phyloP scores from a whole-genome alignment of 495 filamentous ascomycete genomes.

The Glarea lozoyensis region DNA sequence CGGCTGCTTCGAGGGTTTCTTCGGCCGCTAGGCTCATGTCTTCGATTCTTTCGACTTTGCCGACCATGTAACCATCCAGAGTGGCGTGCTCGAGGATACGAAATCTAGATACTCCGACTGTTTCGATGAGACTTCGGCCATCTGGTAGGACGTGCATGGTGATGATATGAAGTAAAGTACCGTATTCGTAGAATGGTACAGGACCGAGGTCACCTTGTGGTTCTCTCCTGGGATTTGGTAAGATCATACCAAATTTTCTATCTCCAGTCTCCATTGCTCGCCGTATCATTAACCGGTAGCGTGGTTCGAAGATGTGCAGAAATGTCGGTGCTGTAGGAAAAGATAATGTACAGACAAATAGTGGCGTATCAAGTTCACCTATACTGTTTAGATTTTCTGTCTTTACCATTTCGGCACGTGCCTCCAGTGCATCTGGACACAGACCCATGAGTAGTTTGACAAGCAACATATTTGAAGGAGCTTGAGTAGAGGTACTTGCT shows the following conservation, averaged over 20 bases:
- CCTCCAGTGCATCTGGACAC: slow-evolving; percentile 55
- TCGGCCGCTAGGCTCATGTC: slow-evolving; percentile 77
- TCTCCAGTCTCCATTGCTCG: slow-evolving; percentile 61
- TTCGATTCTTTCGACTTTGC: slow-evolving; percentile 61
- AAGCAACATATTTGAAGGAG: slow-evolving; percentile 54
- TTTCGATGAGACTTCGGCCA: slow-evolving; percentile 72
- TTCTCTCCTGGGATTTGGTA: slow-evolving; percentile 49
- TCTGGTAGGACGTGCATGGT: slow-evolving; percentile 65
- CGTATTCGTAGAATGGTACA: slow-evolving; percentile 57
- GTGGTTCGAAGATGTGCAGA: slow-evolving; percentile 84
- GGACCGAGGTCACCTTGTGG: slow-evolving; percentile 49
- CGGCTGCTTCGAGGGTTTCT: slow-evolving; percentile 59
- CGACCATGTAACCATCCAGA: slow-evolving; percentile 71
- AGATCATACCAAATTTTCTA: slow-evolving; percentile 76
- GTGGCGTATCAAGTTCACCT: slow-evolving; percentile 51
- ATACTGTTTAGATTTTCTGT: slow-evolving; percentile 39
- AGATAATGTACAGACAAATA: slow-evolving; percentile 75
- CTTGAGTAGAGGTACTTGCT: slow-evolving; percentile 33
- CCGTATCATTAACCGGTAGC: slow-evolving; percentile 81
- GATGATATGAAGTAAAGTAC: slow-evolving; percentile 67
- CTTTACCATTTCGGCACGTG: slow-evolving; percentile 41
- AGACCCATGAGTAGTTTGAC: slow-evolving; percentile 49
- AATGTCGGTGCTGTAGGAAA: slow-evolving; percentile 80
- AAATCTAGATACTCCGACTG: slow-evolving; percentile 67
- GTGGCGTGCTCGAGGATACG: slow-evolving; percentile 51